Conservation (phyloP, 2,329 filamentous ascomycete species). For the Xylaria sp. region DNA sequence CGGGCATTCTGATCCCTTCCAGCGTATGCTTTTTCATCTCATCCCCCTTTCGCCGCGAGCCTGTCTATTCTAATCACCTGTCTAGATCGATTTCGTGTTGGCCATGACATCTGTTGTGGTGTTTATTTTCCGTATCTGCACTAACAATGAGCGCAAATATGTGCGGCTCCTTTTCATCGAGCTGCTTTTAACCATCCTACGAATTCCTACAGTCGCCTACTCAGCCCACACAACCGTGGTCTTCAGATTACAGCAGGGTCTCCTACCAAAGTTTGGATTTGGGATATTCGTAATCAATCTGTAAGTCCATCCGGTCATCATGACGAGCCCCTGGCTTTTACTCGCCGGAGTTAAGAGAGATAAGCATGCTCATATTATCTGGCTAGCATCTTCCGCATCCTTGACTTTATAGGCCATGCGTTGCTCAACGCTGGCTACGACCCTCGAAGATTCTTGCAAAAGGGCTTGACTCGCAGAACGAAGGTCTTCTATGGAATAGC, state of each 20-base stretch:
- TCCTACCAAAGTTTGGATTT: slow-evolving; percentile 29
- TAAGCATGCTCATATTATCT: slow-evolving; percentile 5
- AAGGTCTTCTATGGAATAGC: slow-evolving; percentile 27
- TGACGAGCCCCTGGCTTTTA: background rate
- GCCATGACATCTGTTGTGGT: slow-evolving; percentile 26
- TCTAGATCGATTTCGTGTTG: slow-evolving; percentile 30
- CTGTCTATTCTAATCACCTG: slow-evolving; percentile 12
- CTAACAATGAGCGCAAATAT: slow-evolving; percentile 27
- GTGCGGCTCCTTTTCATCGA: slow-evolving; percentile 27
- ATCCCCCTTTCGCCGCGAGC: background rate
- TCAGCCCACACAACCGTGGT: slow-evolving; percentile 28
- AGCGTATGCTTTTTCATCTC: slow-evolving; percentile 20
- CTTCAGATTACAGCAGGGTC: slow-evolving; percentile 18
- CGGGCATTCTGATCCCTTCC: slow-evolving; percentile 27
- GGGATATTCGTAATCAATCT: slow-evolving; percentile 31
- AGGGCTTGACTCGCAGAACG: slow-evolving; percentile 21
- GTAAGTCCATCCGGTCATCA: slow-evolving; percentile 20
- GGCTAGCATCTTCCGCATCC: slow-evolving; percentile 27
- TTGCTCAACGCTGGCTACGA: slow-evolving; percentile 31
- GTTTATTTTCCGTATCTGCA: slow-evolving; percentile 27
- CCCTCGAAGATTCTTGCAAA: slow-evolving; percentile 28
- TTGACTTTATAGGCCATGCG: slow-evolving; percentile 29
- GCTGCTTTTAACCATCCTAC: slow-evolving; percentile 28
- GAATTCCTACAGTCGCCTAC: slow-evolving; percentile 30
- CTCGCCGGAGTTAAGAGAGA: background rate